Conservation (phyloP, 176 grass and related monocot genomes). For the Oryza meridionalis region DNA sequence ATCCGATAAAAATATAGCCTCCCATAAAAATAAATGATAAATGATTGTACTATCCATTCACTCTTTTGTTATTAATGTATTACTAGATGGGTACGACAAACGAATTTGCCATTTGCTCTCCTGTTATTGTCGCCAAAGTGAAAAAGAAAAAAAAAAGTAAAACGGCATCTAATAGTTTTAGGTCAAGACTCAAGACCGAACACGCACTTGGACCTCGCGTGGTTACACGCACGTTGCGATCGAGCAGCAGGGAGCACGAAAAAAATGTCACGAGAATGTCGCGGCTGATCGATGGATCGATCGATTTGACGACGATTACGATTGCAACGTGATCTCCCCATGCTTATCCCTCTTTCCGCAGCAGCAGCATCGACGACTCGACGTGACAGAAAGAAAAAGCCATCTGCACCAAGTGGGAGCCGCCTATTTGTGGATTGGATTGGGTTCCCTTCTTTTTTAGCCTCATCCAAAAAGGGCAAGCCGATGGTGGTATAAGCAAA, state of each 20-base stretch:
- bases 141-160: too few species aligned
- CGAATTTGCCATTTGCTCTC: too few species aligned
- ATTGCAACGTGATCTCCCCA: not conserved
- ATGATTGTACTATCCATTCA: too few species aligned
- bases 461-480: constrained; percentile 8
- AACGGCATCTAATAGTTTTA: not conserved
- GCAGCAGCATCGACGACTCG: not conserved
- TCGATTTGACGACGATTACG: not conserved
- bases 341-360: constrained; percentile 1
- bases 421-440: constrained; percentile 16
- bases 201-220: not conserved
- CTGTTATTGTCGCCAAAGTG: too few species aligned
- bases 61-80: too few species aligned
- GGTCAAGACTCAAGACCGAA: not conserved
- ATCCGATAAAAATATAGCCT: too few species aligned
- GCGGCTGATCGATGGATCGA: too few species aligned
- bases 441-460: not conserved
- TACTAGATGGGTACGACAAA: too few species aligned
- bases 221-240: not conserved
- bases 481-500: too few species aligned
- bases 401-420: not conserved
- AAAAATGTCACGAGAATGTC: not conserved
- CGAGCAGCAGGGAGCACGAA: too few species aligned
- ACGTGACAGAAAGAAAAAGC: not conserved
- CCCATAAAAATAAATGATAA: too few species aligned